Evolutionary conservation across 2,329 filamentous ascomycete species (phyloP).

Genomic region (Exophiala alcalophila): DNA sequence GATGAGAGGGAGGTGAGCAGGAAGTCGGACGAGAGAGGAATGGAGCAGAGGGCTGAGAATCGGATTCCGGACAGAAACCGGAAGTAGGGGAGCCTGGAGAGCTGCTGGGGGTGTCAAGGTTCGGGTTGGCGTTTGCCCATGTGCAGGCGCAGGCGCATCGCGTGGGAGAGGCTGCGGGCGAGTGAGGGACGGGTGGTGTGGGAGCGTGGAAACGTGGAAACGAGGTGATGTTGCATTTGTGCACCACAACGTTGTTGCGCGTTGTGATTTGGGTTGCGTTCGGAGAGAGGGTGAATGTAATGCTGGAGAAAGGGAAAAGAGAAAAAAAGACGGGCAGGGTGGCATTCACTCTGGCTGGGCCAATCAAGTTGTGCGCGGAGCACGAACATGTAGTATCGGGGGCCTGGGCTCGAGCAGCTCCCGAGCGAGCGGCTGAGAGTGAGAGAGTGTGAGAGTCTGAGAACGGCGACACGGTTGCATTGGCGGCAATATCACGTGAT

Average conservation of each 20-base stretch:
- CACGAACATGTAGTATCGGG: no score
- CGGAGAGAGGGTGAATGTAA: slow-evolving; percentile 15
- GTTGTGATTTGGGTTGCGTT: slow-evolving; percentile 7
- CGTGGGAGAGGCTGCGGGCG: slow-evolving; percentile 15
- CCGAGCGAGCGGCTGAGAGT: no score
- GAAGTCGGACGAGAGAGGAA: slow-evolving; percentile 18
- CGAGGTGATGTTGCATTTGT: slow-evolving; percentile 27
- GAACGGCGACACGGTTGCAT: slow-evolving; percentile 5
- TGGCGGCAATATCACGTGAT: background rate
- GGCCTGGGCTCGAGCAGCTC: no score
- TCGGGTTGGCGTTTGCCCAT: slow-evolving; percentile 11
- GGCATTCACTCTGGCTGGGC: no score
- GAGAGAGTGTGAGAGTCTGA: no score
- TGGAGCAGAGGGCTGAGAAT: slow-evolving; percentile 19
- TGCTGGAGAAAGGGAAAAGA: slow-evolving; percentile 9
- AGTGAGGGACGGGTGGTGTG: slow-evolving; percentile 6
- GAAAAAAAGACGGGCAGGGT: slow-evolving; percentile 5
- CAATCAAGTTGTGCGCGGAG: no score
- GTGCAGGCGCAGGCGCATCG: no score
- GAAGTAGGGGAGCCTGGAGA: slow-evolving; percentile 7
- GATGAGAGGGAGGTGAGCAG: slow-evolving; percentile 9
- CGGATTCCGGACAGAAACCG: slow-evolving; percentile 6
- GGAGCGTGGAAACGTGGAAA: slow-evolving; percentile 19
- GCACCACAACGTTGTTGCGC: slow-evolving; percentile 5
- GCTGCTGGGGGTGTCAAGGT: slow-evolving; percentile 7